These are phyloP conservation scores for Fusarium sp. DNA, from an alignment of 2,329 filamentous ascomycete genomes.

Conservation along the genomic window DNA sequence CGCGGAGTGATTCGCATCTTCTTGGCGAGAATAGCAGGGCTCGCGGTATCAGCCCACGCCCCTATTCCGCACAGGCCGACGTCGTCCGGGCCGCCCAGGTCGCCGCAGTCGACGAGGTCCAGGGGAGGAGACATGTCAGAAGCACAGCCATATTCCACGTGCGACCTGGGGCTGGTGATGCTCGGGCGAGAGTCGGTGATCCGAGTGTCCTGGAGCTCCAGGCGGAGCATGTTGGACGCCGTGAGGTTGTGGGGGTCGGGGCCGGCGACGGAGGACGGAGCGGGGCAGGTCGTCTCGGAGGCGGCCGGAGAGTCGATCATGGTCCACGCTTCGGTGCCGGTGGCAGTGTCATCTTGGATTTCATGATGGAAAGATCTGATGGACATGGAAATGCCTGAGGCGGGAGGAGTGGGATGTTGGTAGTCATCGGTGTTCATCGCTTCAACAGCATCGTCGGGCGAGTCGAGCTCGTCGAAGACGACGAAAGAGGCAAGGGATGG, in stretches of 20 bases:
- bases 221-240: constrained; percentile 21
- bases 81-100: constrained; percentile 8
- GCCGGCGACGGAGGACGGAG: constrained; percentile 22
- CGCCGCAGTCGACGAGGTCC: constrained; percentile 21
- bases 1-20: constrained; percentile 20
- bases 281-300: constrained; percentile 33
- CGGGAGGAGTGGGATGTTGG: constrained; percentile 15
- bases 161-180: constrained; percentile 18
- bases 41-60: constrained; percentile 37
- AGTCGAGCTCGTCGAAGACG: constrained; percentile 16
- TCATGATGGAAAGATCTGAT: constrained; percentile 8
- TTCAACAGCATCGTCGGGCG: neutral
- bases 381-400: constrained; percentile 19
- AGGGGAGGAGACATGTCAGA: constrained; percentile 24
- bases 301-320: constrained; percentile 12
- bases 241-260: constrained; percentile 18
- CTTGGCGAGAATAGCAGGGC: constrained; percentile 24
- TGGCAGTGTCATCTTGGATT: constrained; percentile 21
- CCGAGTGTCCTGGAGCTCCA: constrained; percentile 22
- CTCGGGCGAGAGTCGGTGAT: constrained; percentile 13
- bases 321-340: constrained; percentile 22
- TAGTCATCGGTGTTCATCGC: constrained; percentile 2
- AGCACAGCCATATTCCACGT: constrained; percentile 18
- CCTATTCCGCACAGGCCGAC: constrained; percentile 35
- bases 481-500: constrained; percentile 24